A percentile compares a stretch with the other conserved stretches of the same genome.
Conservation (phyloP, 352 stramenopile species). For the Albugo candida region DNA sequence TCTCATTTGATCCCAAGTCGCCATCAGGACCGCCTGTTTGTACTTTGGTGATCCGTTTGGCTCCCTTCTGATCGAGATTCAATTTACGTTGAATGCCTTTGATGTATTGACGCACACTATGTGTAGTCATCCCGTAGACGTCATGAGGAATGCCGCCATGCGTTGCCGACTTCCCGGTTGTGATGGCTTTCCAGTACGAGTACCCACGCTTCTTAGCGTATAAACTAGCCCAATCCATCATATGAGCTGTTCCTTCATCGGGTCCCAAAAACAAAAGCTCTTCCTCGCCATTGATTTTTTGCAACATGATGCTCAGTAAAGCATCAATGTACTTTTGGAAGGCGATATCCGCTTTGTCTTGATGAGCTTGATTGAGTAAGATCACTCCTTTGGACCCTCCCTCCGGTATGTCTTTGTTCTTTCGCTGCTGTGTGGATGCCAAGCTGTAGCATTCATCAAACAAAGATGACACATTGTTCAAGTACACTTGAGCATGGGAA, state of each 20-base stretch:
- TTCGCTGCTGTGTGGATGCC: slow-evolving; percentile 67
- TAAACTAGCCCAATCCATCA: slow-evolving; percentile 89
- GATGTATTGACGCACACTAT: slow-evolving; percentile 94
- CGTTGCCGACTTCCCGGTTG: slow-evolving; percentile 83
- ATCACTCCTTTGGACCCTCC: slow-evolving; percentile 71
- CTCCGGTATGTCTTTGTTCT: slow-evolving; percentile 81
- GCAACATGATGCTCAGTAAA: slow-evolving; percentile 56
- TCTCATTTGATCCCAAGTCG: slow-evolving; percentile 95
- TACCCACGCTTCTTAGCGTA: slow-evolving; percentile 87
- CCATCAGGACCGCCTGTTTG: slow-evolving; percentile 94
- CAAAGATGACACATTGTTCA: slow-evolving; percentile 22
- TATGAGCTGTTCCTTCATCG: slow-evolving; percentile 77
- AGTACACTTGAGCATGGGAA: slow-evolving; percentile 40
- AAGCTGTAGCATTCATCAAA: slow-evolving; percentile 77
- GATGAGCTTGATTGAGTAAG: slow-evolving; percentile 53
- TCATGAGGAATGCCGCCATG: slow-evolving; percentile 95
- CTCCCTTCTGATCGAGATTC: slow-evolving; percentile 68
- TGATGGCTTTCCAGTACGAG: slow-evolving; percentile 90
- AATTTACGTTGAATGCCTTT: slow-evolving; percentile 85
- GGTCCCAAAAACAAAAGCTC: slow-evolving; percentile 71
- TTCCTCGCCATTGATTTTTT: slow-evolving; percentile 53
- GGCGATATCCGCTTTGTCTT: slow-evolving; percentile 47
- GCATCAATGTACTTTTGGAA: slow-evolving; percentile 71
- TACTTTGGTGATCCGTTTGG: slow-evolving; percentile 89
- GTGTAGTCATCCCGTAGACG: slow-evolving; percentile 93